phyloP scores from a whole-genome alignment of 345 rosid genomes.

The Aquilaria sinensis region DNA sequence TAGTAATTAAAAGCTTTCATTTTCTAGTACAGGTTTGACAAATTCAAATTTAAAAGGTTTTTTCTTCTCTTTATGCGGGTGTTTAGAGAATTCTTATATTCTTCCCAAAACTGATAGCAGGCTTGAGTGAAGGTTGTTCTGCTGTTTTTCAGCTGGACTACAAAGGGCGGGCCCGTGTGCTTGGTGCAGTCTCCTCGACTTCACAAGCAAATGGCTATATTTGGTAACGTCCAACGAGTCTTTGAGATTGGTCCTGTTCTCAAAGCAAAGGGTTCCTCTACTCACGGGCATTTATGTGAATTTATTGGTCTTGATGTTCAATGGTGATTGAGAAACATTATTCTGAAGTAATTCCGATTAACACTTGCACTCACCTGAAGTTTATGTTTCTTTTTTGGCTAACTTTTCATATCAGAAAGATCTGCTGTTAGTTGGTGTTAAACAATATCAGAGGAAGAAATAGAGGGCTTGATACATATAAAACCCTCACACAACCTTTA shows the following conservation, averaged over 20 bases:
- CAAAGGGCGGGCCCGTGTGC: slow-evolving; percentile 82
- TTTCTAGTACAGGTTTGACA: too few relatives aligned
- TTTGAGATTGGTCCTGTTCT: slow-evolving; percentile 86
- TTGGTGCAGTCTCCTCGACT: slow-evolving; percentile 94
- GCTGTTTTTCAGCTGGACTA: slow-evolving; percentile 87
- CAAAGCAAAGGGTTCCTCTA: slow-evolving; percentile 86
- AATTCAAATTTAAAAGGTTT: too few relatives aligned
- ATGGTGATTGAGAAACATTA: slow-evolving; percentile 79
- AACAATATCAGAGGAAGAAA: too few relatives aligned
- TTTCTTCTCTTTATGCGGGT: slow-evolving; percentile 24
- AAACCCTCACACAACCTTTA: too few relatives aligned
- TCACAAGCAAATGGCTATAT: slow-evolving; percentile 87
- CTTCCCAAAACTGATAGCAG: slow-evolving; percentile 78
- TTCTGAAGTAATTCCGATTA: slow-evolving; percentile 45
- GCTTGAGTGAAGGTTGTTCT: slow-evolving; percentile 95
- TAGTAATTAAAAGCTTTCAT: too few relatives aligned
- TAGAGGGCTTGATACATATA: too few relatives aligned
- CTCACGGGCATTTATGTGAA: slow-evolving; percentile 92
- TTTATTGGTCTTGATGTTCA: slow-evolving; percentile 87
- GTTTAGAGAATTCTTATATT: slow-evolving; percentile 52
- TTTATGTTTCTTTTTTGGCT: too few relatives aligned
- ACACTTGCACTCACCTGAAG: too few relatives aligned
- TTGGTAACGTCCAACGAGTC: slow-evolving; percentile 69
- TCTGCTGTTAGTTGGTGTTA: too few relatives aligned
- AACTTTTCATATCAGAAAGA: too few relatives aligned